phyloP scores from a whole-genome alignment of 345 rosid genomes.

The Eucalyptus caleyi region DNA sequence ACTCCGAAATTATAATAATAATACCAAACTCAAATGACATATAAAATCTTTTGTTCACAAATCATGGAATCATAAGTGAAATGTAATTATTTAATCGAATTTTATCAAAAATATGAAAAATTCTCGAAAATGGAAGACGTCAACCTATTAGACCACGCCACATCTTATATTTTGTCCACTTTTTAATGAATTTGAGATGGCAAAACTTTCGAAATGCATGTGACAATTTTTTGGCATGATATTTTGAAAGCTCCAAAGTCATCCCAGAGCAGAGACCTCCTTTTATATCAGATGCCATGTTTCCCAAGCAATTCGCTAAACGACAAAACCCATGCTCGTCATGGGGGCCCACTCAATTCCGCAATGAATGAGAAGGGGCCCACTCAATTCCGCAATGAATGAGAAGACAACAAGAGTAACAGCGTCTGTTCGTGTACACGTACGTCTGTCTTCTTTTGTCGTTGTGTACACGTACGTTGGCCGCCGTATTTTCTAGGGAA shows the following conservation, averaged over 20 bases:
- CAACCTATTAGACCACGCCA: too few relatives aligned
- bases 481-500: not conserved
- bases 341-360: not conserved
- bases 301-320: not conserved
- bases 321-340: not conserved
- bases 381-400: not conserved
- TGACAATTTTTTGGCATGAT: too few relatives aligned
- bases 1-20: not conserved
- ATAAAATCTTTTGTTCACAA: too few relatives aligned
- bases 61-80: accelerated
- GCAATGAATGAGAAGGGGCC: not conserved
- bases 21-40: not conserved
- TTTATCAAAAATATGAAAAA: too few relatives aligned
- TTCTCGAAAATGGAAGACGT: too few relatives aligned
- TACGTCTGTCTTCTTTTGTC: not conserved
- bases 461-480: not conserved
- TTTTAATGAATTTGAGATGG: not conserved
- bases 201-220: not conserved
- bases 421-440: not conserved
- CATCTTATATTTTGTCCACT: too few relatives aligned
- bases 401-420: not conserved
- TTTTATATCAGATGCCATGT: not conserved
- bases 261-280: too few relatives aligned
- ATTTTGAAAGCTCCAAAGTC: too few relatives aligned
- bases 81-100: not conserved